Evolutionary conservation across 768 basidiomycete species (phyloP), one percentile per base, ranked within the genome.

Genomic region (Tylopilus intermedius): DNA sequence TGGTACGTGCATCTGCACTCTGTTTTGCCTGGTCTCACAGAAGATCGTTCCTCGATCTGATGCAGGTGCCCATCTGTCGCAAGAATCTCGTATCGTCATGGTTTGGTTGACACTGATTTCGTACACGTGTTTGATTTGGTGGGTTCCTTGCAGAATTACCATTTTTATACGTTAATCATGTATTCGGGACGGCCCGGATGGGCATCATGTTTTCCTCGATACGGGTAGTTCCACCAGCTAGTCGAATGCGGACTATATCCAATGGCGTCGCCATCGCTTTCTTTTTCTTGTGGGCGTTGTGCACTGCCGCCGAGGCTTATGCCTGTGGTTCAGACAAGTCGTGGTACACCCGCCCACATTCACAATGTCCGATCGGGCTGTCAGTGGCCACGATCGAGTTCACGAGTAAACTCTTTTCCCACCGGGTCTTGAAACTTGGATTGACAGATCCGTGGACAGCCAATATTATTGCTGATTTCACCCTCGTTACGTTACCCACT

Each of bases 141-240:
- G 22, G 8, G 55, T 55, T 24, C 24, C n/a, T 18, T 38, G n/a
- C n/a, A 18, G 11, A 33, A 33, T 33, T 33, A 3, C 33, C 11
- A 14, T 15, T 37, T 15, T 8, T 39, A 39, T 7, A 37, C 26
- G 8, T 9, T 45, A 3, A 26, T 7, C 14, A 30, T 30, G 7
- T 30, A 8, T 40, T 11, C 22, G 57, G 61, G 61, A 22, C 50
- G 8, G 40, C 55, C 15, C 61, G 58, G 24, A 49, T 57, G 47
- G 59, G 61, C 29, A 53, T 62, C 27, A 21, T 62, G 27, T 57
- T 59, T 45, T 53, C 61, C 22, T 29, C 53, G 8, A 43, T 55
- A 22, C 51, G 61, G 39, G 41, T 57, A 8, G 33, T 10, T 8
- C 38, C 7, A 27, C 45, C 13, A 15, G 14, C 14, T 33, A 33